Percentiles rank a stretch among this genome's conserved stretches.
Evolutionary conservation across 495 filamentous ascomycete genomes (phyloP).

Genomic region (Xylaria longipes): DNA sequence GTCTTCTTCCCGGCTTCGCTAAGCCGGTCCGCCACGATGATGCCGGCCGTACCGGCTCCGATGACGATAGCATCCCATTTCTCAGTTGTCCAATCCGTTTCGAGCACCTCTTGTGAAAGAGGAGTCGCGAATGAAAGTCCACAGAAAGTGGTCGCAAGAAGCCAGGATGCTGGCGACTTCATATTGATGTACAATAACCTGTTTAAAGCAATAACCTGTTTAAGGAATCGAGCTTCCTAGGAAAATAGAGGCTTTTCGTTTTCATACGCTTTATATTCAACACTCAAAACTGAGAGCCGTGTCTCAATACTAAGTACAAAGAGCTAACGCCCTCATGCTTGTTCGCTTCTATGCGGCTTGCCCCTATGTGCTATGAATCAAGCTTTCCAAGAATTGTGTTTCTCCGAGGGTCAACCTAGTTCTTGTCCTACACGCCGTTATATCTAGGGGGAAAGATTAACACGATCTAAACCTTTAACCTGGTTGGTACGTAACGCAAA

Average conservation of each 20-base stretch:
- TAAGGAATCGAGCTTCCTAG: neutral
- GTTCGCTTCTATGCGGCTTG: neutral
- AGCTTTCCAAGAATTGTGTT: neutral
- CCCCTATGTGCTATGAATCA: neutral
- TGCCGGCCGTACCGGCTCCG: conserved; percentile 86
- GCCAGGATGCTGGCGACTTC: conserved; percentile 6
- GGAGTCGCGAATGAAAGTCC: conserved; percentile 9
- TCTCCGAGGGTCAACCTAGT: neutral
- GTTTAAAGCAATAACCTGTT: too few species aligned
- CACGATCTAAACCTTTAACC: neutral
- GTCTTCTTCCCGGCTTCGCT: conserved; percentile 50
- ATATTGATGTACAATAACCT: neutral
- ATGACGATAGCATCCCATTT: conserved; percentile 67
- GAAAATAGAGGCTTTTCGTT: neutral
- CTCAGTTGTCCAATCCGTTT: conserved; percentile 36
- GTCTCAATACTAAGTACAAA: neutral
- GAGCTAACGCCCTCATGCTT: neutral
- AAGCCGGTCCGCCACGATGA: conserved; percentile 73
- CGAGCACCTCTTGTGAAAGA: neutral
- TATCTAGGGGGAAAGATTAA: neutral
- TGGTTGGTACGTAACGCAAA: neutral
- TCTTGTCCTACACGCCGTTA: neutral
- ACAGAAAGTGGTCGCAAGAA: neutral
- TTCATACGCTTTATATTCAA: neutral
- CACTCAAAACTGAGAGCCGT: neutral